Base-by-base conservation (phyloP, 192 early-diverging fungal species). In the Entophlyctis luteolus region DNA sequence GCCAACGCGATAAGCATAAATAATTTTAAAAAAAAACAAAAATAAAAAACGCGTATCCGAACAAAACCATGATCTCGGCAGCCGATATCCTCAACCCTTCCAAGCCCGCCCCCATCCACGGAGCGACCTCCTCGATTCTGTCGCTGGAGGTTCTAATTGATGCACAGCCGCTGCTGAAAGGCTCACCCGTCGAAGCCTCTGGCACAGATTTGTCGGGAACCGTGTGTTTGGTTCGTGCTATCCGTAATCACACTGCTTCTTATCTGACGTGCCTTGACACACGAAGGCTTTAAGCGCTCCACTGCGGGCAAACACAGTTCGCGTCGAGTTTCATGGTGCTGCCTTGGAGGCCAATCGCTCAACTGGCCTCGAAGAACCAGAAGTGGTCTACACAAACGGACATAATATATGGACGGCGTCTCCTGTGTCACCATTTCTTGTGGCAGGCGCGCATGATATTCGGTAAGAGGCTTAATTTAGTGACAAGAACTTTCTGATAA, bases 131-230 rank as follows among this genome's bases (percentile, higher is more conserved):
- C 2, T n/a, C 58, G 37, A 60, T 60, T 31, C 38, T 60, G 34
- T 14, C 37, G 3, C 58, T 60, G 18, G 58, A 60, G 29, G 58
- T 60, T 10, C 35, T 60, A 25, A 60, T 60, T 60, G 58, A 45
- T 28, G 67, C 57, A 8, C 35, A 48, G 27, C 67, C 67, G 16
- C 28, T 57, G 27, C 37, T 69, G 39, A 27, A 45, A 12, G 65
- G 65, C 14, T 6, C 20, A 20, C n/a, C 52, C 55, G 65, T 56
- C n/a, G 39, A 50, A 27, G 56, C 55, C 8, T 18, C 22, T 5
- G 67, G 67, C 14, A 69, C 67, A 1, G 67, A 69, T 59, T 57
- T 69, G 18, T 23, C 39, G 12, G 67, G 67, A 5, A 69, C 56
- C 37, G 29, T 69, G 14, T 69, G 55, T 31, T 34, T 69, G 25